A percentile compares a stretch with the other conserved stretches of the same genome.
These are phyloP conservation scores for Thermomyces lanuginosus DNA, from an alignment of 2,329 filamentous ascomycete genomes.

Conservation along the genomic window DNA sequence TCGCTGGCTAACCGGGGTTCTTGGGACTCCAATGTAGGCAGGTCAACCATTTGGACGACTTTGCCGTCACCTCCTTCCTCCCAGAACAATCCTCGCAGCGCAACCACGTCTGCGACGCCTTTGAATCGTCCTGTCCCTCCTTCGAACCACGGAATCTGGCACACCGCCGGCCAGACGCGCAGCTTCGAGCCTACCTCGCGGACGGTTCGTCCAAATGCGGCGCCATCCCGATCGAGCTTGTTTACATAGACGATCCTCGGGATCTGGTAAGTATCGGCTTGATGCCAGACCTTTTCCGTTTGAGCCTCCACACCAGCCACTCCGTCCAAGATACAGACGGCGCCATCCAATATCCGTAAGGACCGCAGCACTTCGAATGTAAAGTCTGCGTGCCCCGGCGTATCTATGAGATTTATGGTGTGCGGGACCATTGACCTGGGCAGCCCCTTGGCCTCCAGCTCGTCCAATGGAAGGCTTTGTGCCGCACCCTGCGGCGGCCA, in stretches of 20 bases:
- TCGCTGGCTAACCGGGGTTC: slow-evolving; percentile 44
- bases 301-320: slow-evolving; percentile 93
- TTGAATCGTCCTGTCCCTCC: slow-evolving; percentile 54
- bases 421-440: slow-evolving; percentile 41
- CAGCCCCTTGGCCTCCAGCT: slow-evolving; percentile 20
- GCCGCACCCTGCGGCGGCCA: slow-evolving; percentile 50
- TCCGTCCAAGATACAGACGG: slow-evolving; percentile 82
- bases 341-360: slow-evolving; percentile 70
- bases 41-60: slow-evolving; percentile 38
- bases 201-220: slow-evolving; percentile 67
- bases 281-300: slow-evolving; percentile 89
- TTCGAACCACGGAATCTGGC: slow-evolving; percentile 90
- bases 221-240: slow-evolving; percentile 70
- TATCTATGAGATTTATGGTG: slow-evolving; percentile 85
- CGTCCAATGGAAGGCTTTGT: slow-evolving; percentile 8
- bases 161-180: slow-evolving; percentile 72
- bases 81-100: slow-evolving; percentile 61
- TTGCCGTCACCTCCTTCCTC: slow-evolving; percentile 49
- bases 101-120: slow-evolving; percentile 71
- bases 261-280: slow-evolving; percentile 71
- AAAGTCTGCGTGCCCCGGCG: slow-evolving; percentile 92
- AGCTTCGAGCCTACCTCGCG: slow-evolving; percentile 69
- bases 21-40: slow-evolving; percentile 36
- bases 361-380: slow-evolving; percentile 92
- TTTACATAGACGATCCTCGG: slow-evolving; percentile 71